phyloP scores from a whole-genome alignment of 768 basidiomycete genomes.

The Bullera alba region DNA sequence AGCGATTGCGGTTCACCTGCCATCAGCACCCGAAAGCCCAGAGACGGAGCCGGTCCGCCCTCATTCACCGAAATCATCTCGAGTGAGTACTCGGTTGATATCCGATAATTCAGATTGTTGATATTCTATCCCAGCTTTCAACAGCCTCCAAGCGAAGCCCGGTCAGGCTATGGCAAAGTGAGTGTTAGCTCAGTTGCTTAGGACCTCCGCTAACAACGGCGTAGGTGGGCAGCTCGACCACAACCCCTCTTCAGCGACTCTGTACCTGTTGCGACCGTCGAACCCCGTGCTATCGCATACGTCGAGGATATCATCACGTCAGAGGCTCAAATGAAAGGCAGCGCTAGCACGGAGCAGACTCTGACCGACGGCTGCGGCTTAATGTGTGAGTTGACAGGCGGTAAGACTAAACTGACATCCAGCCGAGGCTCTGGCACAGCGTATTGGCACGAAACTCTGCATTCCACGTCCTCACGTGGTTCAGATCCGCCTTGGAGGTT shows the following conservation, averaged over 20 bases:
- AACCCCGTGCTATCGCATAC: constrained; percentile 2
- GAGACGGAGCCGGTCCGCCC: constrained; percentile 7
- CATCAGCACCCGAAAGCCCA: neutral
- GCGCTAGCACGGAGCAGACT: constrained; percentile 24
- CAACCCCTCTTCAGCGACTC: constrained; percentile 34
- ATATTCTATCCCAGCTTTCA: constrained; percentile 14
- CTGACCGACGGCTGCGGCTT: constrained; percentile 38
- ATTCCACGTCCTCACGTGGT: constrained; percentile 16
- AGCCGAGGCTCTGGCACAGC: constrained; percentile 23
- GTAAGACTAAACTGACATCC: neutral
- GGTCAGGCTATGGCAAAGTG: constrained; percentile 37
- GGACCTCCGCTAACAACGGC: neutral
- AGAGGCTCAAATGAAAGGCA: neutral
- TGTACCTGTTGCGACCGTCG: constrained; percentile 13
- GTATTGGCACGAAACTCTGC: constrained; percentile 5
- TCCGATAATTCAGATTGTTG: neutral
- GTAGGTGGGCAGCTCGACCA: constrained; percentile 31
- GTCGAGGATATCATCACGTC: constrained; percentile 19
- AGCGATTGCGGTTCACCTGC: neutral
- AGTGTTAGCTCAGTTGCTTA: neutral
- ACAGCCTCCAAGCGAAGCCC: constrained; percentile 22
- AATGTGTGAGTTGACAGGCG: constrained; percentile 24
- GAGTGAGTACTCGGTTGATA: constrained; percentile 14
- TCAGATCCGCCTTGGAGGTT: constrained; percentile 30
- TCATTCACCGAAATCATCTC: constrained; percentile 9